These are phyloP conservation scores for Exidia glandulosa DNA, from an alignment of 768 basidiomycete species.

Conservation along the genomic window DNA sequence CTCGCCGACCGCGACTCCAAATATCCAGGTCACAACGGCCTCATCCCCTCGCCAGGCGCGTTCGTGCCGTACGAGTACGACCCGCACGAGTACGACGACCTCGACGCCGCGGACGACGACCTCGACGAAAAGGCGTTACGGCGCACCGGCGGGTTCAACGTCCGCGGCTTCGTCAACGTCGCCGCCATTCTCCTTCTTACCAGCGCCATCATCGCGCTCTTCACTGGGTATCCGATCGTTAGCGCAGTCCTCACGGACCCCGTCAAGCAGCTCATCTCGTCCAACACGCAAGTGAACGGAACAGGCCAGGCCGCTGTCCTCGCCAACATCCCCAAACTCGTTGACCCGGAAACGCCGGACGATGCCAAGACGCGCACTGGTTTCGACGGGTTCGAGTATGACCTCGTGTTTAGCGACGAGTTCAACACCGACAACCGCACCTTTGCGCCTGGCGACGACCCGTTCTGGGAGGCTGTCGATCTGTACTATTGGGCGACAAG, in stretches of 20 bases:
- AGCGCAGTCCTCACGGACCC: too few species aligned
- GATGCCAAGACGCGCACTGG: conserved; percentile 49
- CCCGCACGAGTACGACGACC: conserved; percentile 41
- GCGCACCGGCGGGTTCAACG: conserved; percentile 20
- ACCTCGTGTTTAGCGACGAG: too few species aligned
- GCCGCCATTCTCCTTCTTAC: conserved; percentile 55
- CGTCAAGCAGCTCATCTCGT: too few species aligned
- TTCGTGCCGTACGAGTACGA: too few species aligned
- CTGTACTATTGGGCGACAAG: conserved; percentile 62
- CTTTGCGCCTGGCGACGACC: too few species aligned
- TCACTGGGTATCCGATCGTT: conserved; percentile 74
- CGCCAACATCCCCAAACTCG: conserved; percentile 41
- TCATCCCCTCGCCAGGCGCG: neutral
- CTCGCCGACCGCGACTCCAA: too few species aligned
- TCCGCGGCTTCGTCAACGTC: conserved; percentile 57
- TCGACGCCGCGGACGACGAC: conserved; percentile 70
- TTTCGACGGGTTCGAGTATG: conserved; percentile 61
- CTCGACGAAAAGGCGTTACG: conserved; percentile 30
- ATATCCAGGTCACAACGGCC: too few species aligned
- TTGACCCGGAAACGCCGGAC: conserved; percentile 63
- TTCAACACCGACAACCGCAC: conserved; percentile 50
- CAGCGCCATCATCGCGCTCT: conserved; percentile 51
- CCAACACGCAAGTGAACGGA: too few species aligned
- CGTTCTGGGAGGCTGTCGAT: too few species aligned
- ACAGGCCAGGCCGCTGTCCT: too few species aligned